These are phyloP conservation scores for Colletotrichum aenigma DNA, from an alignment of 2,329 filamentous ascomycete species.

Conservation along the genomic window DNA sequence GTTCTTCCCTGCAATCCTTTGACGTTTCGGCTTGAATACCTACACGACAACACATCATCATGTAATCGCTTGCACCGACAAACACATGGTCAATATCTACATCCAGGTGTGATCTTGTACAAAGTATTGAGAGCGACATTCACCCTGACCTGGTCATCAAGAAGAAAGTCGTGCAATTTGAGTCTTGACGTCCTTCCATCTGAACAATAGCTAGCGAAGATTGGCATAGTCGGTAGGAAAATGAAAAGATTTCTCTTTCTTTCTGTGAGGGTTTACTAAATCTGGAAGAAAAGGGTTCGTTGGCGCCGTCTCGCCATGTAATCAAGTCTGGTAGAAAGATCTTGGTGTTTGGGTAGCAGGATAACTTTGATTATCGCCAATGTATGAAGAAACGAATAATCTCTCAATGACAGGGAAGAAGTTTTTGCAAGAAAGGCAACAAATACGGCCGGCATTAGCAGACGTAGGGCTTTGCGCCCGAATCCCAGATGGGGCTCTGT, in stretches of 20 bases:
- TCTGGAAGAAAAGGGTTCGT: no score
- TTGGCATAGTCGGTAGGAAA: no score
- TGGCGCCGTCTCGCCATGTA: background rate
- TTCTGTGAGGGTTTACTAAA: no score
- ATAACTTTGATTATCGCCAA: rapidly evolving
- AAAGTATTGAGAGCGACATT: no score
- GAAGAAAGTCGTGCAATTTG: no score
- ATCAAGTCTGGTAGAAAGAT: no score
- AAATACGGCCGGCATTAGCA: rapidly evolving
- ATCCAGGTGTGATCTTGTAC: background rate
- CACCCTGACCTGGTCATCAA: no score
- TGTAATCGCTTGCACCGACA: background rate
- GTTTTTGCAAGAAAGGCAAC: rapidly evolving
- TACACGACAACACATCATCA: background rate
- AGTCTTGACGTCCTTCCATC: no score
- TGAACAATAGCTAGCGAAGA: no score
- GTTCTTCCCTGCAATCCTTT: background rate
- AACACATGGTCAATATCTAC: background rate
- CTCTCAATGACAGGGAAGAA: background rate
- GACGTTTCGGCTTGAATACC: background rate
- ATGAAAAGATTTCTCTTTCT: no score
- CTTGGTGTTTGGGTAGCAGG: no score
- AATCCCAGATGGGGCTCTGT: background rate
- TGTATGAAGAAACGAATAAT: background rate
- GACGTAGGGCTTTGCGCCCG: rapidly evolving